Base-by-base conservation (phyloP, 2,329 filamentous ascomycete genomes). In the Colletotrichum phormii region DNA sequence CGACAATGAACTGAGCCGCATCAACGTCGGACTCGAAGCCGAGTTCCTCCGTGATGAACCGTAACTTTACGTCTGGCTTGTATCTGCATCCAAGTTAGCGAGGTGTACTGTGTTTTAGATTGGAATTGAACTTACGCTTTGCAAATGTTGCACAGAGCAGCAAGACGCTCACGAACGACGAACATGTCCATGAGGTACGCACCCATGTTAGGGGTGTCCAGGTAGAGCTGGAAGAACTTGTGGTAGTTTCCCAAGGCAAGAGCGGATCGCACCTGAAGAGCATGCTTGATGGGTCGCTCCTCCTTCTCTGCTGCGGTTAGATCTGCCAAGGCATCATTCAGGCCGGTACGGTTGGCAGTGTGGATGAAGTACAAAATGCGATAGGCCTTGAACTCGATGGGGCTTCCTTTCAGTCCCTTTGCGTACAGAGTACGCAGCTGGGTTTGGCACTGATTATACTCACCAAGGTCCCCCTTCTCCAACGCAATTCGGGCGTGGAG, bases 381-480 rank as follows among this genome's bases (percentile, higher is more conserved):
- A 88, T 99, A 99, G 76, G 96, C 97, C 90, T 97, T 97, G 86
- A 99, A 99, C 85, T 99, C 97, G 86, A 94, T 92, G 81, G 94
- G 91, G 83, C 95, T 95, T 79, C 96, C 97, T 81, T 94, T 94
- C 82, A 98, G 87, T 77, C 94, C 93, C 86, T 94, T 90, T 82
- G 91, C 90, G 85, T 99, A 98, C 79, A 99, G 87, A 76, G 93
- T 95, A 84, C 95, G 94, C 81, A 99, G 89, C 86, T 99, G 97
- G 80, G 97, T 98, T 88, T 99, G 97, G 85, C 97, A 99, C 89
- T 99, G 97, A 88, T 99, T 99, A 97, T 99, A 99, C 97, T 99
- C 97, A 99, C 97, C 96, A 87, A 98, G 91, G 88, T 99, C 97
- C 85, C 94, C 95, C 89, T 97, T 98, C 85, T 99, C 96, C 84